Base-by-base conservation (phyloP, 2,329 filamentous ascomycete species). In the Grosmannia serpens region DNA sequence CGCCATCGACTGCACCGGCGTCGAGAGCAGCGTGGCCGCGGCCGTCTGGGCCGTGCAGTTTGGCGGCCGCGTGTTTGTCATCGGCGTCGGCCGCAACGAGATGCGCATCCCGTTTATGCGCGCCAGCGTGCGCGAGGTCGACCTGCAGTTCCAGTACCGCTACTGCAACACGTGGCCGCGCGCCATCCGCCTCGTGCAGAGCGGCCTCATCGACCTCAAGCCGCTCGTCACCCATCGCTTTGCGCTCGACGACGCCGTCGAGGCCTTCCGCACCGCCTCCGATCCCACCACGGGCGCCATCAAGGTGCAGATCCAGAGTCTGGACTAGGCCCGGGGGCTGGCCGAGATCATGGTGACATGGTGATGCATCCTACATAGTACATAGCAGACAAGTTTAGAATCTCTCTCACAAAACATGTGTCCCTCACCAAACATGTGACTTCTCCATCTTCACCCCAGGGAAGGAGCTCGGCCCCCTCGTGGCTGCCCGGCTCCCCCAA, bases 101-200 rank as follows among this genome's bases (percentile, higher is more conserved):
- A 94, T 97, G 77, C 90, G 83, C 73, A 87, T 97, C 63, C 92
- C 92, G 31, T 97, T 97, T 73, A 96, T 96, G 92, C 78, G 90
- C 56, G 81, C 92, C 59, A 92, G 87, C 67, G 92, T 91, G 7
- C 83, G 89, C 63, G 94, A 97, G 75, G 88, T 97, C 65, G 92
- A 97, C 73, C 78, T 97, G 61, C 89, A 95, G 75, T 94, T 96
- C 73, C 92, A 97, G 77, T 97, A 97, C 77, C 84, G 94, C 62
- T 97, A 97, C 77, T 83, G 82, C 75, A 96, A 97, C 77, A 96
- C 90, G 26, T 97, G 92, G 92, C 94, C 92, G 38, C 83, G 89
- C 62, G 92, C 94, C 50, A 96, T 97, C 65, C 83, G 91, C 53
- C 77, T 97, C 63, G 81, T 97, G 44, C 83, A 90, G 77, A 90